Evolutionary conservation across 23 red algal genomes (phyloP).

Genomic region (Gracilaria domingensis): DNA sequence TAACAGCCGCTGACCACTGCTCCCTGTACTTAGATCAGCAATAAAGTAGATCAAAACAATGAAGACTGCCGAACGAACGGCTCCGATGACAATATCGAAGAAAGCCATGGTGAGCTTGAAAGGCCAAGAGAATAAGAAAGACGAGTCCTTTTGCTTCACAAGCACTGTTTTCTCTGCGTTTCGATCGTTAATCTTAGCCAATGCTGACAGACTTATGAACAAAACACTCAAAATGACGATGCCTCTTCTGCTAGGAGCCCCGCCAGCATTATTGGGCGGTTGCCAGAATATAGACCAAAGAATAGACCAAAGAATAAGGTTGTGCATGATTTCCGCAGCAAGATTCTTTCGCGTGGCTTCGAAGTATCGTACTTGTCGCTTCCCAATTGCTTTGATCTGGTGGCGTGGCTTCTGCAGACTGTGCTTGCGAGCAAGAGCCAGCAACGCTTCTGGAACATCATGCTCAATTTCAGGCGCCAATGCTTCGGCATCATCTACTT

Average conservation of each 20-base stretch:
- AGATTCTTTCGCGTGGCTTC: conserved; percentile 11
- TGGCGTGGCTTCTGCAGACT: too few species aligned
- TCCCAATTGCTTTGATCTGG: too few species aligned
- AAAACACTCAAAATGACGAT: conserved; percentile 68
- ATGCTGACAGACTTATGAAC: conserved; percentile 45
- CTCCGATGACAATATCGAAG: conserved; percentile 52
- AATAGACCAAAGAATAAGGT: too few species aligned
- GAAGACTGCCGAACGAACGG: conserved; percentile 32
- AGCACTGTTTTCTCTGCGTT: too few species aligned
- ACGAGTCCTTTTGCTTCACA: too few species aligned
- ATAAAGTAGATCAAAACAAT: conserved; percentile 63
- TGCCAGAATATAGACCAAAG: conserved; percentile 82
- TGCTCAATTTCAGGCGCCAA: too few species aligned
- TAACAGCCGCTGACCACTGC: conserved; percentile 66
- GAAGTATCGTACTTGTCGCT: conserved; percentile 36
- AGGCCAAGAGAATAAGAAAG: too few species aligned
- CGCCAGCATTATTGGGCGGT: conserved; percentile 20
- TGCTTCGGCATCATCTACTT: too few species aligned
- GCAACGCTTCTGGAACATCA: too few species aligned
- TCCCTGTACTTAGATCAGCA: conserved; percentile 69
- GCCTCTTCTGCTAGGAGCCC: conserved; percentile 61
- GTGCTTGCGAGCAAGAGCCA: too few species aligned
- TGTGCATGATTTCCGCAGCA: conserved; percentile 44
- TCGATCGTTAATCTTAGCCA: conserved; percentile 52
- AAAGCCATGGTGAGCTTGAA: too few species aligned